Percentiles rank a stretch among this genome's conserved stretches.
Evolutionary conservation across 2,329 filamentous ascomycete genomes (phyloP).

Genomic region (Lecanicillium sp.): DNA sequence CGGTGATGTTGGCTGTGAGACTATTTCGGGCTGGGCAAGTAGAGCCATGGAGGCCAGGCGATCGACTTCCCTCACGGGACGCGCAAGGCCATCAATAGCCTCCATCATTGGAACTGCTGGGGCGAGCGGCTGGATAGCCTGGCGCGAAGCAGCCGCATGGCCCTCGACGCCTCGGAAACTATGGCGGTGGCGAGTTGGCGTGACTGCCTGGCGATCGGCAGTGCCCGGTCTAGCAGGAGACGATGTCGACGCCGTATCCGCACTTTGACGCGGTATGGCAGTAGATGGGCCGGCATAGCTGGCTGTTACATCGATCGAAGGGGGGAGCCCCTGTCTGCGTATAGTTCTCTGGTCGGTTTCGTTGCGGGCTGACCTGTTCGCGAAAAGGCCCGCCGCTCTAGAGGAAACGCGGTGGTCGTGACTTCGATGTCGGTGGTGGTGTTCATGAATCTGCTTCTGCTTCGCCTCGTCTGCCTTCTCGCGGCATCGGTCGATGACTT

Average conservation of each 20-base stretch:
- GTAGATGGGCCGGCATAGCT: slow-evolving; percentile 34
- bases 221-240: slow-evolving; percentile 10
- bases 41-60: slow-evolving; percentile 77
- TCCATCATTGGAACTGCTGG: slow-evolving; percentile 64
- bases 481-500: slow-evolving; percentile 86
- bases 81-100: slow-evolving; percentile 65
- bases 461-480: slow-evolving; percentile 82
- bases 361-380: slow-evolving; percentile 45
- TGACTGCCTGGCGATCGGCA: slow-evolving; percentile 17
- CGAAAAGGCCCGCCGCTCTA: slow-evolving; percentile 37
- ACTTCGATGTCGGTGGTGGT: slow-evolving; percentile 43
- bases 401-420: slow-evolving; percentile 43
- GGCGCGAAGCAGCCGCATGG: slow-evolving; percentile 34
- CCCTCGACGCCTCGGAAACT: slow-evolving; percentile 47
- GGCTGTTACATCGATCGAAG: slow-evolving; percentile 53
- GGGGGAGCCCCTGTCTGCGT: slow-evolving; percentile 75
- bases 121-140: slow-evolving; percentile 58
- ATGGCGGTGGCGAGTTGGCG: slow-evolving; percentile 40
- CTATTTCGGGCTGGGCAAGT: slow-evolving; percentile 59
- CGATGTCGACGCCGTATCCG: slow-evolving; percentile 18
- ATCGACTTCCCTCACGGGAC: slow-evolving; percentile 76
- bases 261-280: slow-evolving; percentile 20
- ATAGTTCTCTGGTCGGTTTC: slow-evolving; percentile 56
- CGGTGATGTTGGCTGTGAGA: slow-evolving; percentile 87
- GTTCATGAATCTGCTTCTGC: slow-evolving; percentile 55